These are phyloP conservation scores for Fusarium liriodendri DNA, from an alignment of 2,329 filamentous ascomycete species.

Conservation along the genomic window DNA sequence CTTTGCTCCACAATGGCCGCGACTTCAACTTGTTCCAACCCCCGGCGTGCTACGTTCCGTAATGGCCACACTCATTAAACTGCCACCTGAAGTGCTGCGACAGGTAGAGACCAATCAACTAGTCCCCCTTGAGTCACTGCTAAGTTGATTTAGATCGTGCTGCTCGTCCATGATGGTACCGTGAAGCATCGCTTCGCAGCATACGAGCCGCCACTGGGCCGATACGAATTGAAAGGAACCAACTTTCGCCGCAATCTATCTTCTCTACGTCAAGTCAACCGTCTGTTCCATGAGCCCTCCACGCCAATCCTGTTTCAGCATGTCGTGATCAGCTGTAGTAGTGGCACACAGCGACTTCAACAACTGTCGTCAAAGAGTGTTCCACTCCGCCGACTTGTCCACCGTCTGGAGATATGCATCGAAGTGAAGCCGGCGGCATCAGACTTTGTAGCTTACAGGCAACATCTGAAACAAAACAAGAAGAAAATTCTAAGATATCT, in stretches of 20 bases:
- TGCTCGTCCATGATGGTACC: conserved; percentile 2
- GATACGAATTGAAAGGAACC: conserved; percentile 7
- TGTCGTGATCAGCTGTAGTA: background rate
- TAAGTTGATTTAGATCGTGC: background rate
- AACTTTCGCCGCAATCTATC: background rate
- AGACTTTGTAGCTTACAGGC: background rate
- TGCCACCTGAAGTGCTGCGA: conserved; percentile 8
- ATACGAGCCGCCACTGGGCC: background rate
- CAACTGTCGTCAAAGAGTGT: conserved; percentile 1
- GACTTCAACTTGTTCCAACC: background rate
- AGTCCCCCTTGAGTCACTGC: background rate
- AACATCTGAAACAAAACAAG: background rate
- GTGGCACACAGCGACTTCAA: background rate
- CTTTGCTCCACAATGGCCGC: background rate
- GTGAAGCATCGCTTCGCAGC: background rate
- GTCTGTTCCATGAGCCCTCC: background rate
- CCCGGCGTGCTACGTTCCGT: background rate
- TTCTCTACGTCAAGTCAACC: conserved; percentile 7
- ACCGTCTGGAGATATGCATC: conserved; percentile 11
- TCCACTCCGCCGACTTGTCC: conserved; percentile 10
- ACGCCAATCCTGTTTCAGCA: conserved; percentile 12
- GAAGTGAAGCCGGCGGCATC: background rate
- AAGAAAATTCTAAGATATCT: background rate
- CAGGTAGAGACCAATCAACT: background rate
- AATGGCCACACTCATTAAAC: background rate